Evolutionary conservation across 2,329 filamentous ascomycete genomes (phyloP).

Genomic region (Parasarocladium wereldwijsianum): DNA sequence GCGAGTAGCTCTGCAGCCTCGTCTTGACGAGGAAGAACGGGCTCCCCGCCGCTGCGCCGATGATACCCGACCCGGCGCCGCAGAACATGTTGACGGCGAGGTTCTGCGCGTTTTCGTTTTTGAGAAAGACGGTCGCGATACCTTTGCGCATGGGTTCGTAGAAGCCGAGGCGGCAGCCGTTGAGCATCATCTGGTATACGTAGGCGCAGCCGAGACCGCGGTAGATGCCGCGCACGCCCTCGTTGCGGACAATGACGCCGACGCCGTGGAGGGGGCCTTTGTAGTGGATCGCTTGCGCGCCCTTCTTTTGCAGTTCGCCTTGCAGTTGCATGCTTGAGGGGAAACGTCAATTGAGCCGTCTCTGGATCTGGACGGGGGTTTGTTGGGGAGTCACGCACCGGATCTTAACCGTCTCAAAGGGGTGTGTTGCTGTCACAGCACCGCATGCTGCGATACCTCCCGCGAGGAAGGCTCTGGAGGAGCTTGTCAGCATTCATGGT

Average conservation of each 20-base stretch:
- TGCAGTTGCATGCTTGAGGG: slow-evolving; percentile 71
- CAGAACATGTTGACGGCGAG: slow-evolving; percentile 88
- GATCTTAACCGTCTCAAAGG: slow-evolving; percentile 98
- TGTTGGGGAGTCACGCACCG: slow-evolving; percentile 44
- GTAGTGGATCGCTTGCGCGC: slow-evolving; percentile 76
- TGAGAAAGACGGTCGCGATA: slow-evolving; percentile 55
- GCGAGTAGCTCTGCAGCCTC: slow-evolving; percentile 82
- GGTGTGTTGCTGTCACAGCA: slow-evolving; percentile 92
- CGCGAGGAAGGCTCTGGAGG: slow-evolving; percentile 68
- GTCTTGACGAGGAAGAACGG: slow-evolving; percentile 99
- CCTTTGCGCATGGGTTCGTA: slow-evolving; percentile 83
- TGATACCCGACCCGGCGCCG: slow-evolving; percentile 74
- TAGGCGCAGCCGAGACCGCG: slow-evolving; percentile 86
- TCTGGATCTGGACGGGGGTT: not conserved
- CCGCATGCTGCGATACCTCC: slow-evolving; percentile 95
- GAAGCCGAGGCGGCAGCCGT: slow-evolving; percentile 91
- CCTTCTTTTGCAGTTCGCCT: slow-evolving; percentile 81
- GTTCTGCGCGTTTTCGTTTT: slow-evolving; percentile 62
- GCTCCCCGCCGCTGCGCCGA: slow-evolving; percentile 84
- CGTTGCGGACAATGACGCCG: slow-evolving; percentile 76
- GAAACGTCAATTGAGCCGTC: too few relatives aligned
- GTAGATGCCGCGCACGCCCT: slow-evolving; percentile 74
- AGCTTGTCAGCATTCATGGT: slow-evolving; percentile 7
- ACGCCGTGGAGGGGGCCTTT: slow-evolving; percentile 84
- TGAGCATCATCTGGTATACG: slow-evolving; percentile 89